Evolutionary conservation across 2,329 filamentous ascomycete species (phyloP).

Genomic region (Zymoseptoria brevis): DNA sequence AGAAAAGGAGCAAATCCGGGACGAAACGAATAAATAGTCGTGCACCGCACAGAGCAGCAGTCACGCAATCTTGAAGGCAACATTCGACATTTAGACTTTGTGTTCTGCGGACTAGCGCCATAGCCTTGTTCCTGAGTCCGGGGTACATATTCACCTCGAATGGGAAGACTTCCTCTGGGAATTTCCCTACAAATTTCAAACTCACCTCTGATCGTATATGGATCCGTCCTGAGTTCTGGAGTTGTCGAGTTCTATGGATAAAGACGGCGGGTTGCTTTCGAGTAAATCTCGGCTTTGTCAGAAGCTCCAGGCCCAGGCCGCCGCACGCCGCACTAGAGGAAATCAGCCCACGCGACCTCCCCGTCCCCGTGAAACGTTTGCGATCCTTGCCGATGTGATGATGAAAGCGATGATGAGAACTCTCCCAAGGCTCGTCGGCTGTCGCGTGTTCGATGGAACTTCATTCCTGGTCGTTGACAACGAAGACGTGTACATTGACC

Average conservation of each 20-base stretch:
- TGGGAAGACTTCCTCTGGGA: neutral
- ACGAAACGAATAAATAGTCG: neutral
- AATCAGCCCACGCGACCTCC: neutral
- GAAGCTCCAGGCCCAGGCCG: neutral
- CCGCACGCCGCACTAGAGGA: neutral
- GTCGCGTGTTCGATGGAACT: neutral
- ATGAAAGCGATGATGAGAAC: neutral
- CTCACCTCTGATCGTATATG: slow-evolving; percentile 6
- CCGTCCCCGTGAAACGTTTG: neutral
- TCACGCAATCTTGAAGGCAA: neutral
- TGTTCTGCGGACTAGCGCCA: no score
- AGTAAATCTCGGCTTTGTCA: neutral
- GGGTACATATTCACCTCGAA: neutral
- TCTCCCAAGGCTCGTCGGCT: neutral
- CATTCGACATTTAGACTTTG: neutral
- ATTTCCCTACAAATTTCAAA: slow-evolving; percentile 10
- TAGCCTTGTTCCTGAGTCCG: neutral
- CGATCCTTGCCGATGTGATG: neutral
- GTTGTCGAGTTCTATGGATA: slow-evolving; percentile 6
- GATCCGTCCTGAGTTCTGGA: slow-evolving; percentile 10
- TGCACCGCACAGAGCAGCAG: neutral
- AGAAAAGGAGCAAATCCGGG: neutral
- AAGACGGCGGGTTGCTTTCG: neutral
- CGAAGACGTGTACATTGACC: no score
- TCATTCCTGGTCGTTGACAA: neutral